Evolutionary conservation across 345 rosid species (phyloP), one percentile per base, ranked within the genome.

Genomic region (Salix koriyanagi): DNA sequence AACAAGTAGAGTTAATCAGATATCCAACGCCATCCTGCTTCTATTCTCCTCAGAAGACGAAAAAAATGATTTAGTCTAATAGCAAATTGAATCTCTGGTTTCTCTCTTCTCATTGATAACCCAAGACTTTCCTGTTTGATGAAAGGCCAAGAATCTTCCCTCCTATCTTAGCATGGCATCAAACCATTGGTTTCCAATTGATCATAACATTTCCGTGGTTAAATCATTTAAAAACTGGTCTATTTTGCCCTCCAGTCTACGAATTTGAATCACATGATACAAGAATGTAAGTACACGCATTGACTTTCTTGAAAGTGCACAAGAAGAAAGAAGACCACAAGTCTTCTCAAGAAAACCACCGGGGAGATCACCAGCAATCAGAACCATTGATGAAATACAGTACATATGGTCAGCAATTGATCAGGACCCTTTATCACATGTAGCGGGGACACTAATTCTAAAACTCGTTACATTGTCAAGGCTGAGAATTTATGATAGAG

Each of bases 321-420:
- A 18, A 1, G 23, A 75, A 50, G 54, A 34, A 65, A 15, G n/a
- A 12, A 34, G 11, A 12, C 36, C 6, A 50, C 21, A 15, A 62
- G 65, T 30, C 28, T 77, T 13, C 19, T 32, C 67, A 32, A 32
- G 34, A 34, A 34, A 34, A 4, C 36, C 36, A 34, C 0, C 6
- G 36, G 36, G 36, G 36, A 34, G 62, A 65, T 66, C 84, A 65
- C 69, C 79, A 14, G 75, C 76, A 70, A 81, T 74, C 16, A 81
- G 71, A 70, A 76, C 78, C 84, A 81, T 81, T 36, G 77, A 46
- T 14, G 84, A 69, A 81, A 81, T 81, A 67, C 76, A 79, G 76
- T 81, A 81, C 84, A 81, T 81, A 73, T 81, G 84, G 58, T 81
- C 84, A 69, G 84, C 84, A 54, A 77, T 74, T 54, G 81, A 81